These are phyloP conservation scores for Apocynum venetum DNA, from an alignment of 257 asterid genomes.

Conservation along the genomic window DNA sequence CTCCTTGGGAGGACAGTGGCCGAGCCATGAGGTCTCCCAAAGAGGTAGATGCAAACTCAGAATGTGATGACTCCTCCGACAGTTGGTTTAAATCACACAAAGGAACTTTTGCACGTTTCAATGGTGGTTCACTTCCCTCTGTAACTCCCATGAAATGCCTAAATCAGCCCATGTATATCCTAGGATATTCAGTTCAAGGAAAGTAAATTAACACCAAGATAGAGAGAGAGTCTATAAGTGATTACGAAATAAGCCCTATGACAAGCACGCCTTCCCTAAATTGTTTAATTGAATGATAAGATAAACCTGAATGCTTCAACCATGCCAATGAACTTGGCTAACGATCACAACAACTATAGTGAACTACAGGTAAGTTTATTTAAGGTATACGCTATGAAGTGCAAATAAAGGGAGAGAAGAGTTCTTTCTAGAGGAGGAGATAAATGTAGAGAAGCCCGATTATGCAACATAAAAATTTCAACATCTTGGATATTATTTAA, in stretches of 20 bases:
- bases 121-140: slow-evolving; percentile 64
- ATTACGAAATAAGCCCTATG: not conserved
- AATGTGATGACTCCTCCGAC: not conserved
- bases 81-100: not conserved
- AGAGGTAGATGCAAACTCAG: slow-evolving; percentile 14
- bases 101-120: slow-evolving; percentile 3
- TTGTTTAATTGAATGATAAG: not conserved
- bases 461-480: not conserved
- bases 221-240: not conserved
- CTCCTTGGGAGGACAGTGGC: slow-evolving; percentile 17
- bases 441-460: not conserved
- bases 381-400: not conserved
- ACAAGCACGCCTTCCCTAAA: not conserved
- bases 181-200: not conserved
- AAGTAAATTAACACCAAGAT: not conserved
- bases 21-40: slow-evolving; percentile 17
- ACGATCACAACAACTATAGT: not conserved
- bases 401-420: not conserved
- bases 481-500: not conserved
- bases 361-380: not conserved
- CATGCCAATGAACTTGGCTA: not conserved
- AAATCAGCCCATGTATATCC: slow-evolving; percentile 61
- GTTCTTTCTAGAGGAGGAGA: not conserved
- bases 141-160: slow-evolving; percentile 81
- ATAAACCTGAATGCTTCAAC: not conserved